Evolutionary conservation across 2,329 filamentous ascomycete genomes (phyloP).

Genomic region (Aspergillus ustus): DNA sequence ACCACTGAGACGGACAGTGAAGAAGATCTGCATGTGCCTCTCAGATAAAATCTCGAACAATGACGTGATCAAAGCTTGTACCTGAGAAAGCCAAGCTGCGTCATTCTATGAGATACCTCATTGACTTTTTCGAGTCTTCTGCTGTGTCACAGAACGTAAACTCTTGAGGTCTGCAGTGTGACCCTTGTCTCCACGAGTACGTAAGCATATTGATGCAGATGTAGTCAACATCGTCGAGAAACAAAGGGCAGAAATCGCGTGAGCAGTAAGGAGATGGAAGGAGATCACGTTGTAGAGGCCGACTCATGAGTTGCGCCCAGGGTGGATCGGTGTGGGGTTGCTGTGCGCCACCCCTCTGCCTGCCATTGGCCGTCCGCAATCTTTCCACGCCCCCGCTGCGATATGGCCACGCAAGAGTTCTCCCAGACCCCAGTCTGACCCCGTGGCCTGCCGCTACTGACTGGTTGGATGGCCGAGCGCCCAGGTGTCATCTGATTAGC

Average conservation of each 20-base stretch:
- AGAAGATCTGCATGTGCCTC: conserved; percentile 2
- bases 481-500: conserved; percentile 17
- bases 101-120: neutral
- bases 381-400: neutral
- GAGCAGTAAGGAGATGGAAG: conserved; percentile 10
- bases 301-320: conserved; percentile 4
- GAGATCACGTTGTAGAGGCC: conserved; percentile 9
- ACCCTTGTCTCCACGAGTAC: conserved; percentile 6
- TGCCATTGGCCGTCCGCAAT: neutral
- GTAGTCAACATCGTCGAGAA: conserved; percentile 6
- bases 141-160: neutral
- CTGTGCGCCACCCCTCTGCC: conserved; percentile 4
- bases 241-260: conserved; percentile 2
- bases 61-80: conserved; percentile 6
- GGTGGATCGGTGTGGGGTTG: conserved; percentile 1
- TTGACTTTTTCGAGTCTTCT: conserved; percentile 2
- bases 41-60: conserved; percentile 3
- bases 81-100: neutral
- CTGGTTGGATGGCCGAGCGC: conserved; percentile 10
- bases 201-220: conserved; percentile 4
- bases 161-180: neutral
- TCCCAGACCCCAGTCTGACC: neutral
- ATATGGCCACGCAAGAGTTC: conserved; percentile 15
- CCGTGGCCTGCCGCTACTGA: conserved; percentile 11
- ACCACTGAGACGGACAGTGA: neutral